Evolutionary conservation across 1,284 basidiomycete genomes (phyloP), one percentile per base, ranked within the genome.

Genomic region (Sphaerobolus stellatus): DNA sequence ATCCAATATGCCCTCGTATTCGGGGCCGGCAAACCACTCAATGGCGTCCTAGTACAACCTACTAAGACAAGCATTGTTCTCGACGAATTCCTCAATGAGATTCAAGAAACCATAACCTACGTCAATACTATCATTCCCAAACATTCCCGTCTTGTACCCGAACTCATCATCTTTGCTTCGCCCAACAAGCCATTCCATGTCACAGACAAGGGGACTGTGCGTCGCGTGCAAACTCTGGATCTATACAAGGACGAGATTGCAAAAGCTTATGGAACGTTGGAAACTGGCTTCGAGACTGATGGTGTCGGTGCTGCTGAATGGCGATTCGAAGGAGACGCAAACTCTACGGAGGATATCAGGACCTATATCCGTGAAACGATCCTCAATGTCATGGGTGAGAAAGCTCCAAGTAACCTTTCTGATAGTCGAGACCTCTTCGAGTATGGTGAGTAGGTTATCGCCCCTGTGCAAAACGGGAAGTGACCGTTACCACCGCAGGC

Each of bases 161-260:
- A 60, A 13, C 57, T 62, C 51, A 50, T 65, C 25, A 56, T 65
- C 30, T 55, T 62, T 36, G 58, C 58, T 11, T 49, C 56, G 18
- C 54, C 50, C 2, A 48, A 56, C n/a, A 54, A 57, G n/a, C 62
- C 61, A 5, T 59, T 61, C 54, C 44, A 53, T 5, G 14, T 52
- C n/a, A 62, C 59, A 5, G 59, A 63, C 44, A 62, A 63, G 41
- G 57, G 56, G 20, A 62, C 62, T 1, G 56, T 63, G 9, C 56
- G 52, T 41, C 44, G 31, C 30, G 54, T 54, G 44, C 50, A 51
- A 16, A 56, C 56, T 13, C 50, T 64, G 14, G 55, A 54, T 6
- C 47, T 54, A 18, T 64, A 62, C 44, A 43, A 28, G 28, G 55
- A 56, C 2, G 62, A 64, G 46, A 58, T 62, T 25, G 57, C 59